These are phyloP conservation scores for Monosporascus sp. DNA, from an alignment of 2,329 filamentous ascomycete genomes.

Conservation along the genomic window DNA sequence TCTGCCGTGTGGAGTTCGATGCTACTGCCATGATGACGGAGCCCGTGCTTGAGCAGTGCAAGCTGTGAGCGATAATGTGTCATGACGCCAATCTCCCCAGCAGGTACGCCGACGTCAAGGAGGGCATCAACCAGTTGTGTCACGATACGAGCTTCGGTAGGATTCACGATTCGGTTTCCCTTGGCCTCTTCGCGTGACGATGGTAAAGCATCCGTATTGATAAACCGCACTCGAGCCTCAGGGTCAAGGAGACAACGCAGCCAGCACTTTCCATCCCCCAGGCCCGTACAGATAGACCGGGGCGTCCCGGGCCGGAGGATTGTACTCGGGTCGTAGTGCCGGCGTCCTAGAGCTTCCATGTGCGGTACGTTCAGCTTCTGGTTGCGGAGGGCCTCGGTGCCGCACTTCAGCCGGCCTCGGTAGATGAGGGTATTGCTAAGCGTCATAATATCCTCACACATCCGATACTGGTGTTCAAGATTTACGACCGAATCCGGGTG, in stretches of 20 bases:
- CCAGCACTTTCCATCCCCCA: constrained; percentile 60
- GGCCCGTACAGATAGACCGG: constrained; percentile 51
- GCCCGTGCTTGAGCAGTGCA: constrained; percentile 68
- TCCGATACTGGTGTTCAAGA: constrained; percentile 93
- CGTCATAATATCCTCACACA: constrained; percentile 96
- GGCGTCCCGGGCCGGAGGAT: constrained; percentile 37
- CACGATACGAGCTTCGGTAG: constrained; percentile 72
- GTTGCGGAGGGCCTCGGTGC: constrained; percentile 68
- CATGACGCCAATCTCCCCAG: constrained; percentile 83
- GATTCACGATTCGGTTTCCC: constrained; percentile 84
- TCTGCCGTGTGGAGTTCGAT: constrained; percentile 97
- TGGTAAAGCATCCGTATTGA: constrained; percentile 79
- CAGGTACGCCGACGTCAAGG: constrained; percentile 67
- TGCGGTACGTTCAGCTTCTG: constrained; percentile 64
- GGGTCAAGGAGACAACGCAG: constrained; percentile 67
- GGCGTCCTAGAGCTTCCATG: constrained; percentile 53
- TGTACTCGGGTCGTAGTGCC: constrained; percentile 51
- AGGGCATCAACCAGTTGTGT: constrained; percentile 77
- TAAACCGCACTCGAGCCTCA: constrained; percentile 70
- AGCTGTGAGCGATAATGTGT: constrained; percentile 95
- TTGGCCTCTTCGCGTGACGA: constrained; percentile 65
- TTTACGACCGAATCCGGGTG: constrained; percentile 87
- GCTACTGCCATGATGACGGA: constrained; percentile 51
- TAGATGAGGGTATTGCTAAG: constrained; percentile 93
- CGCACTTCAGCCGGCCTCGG: constrained; percentile 82